Evolutionary conservation across 192 early-diverging fungal species (phyloP).

Genomic region (Spizellomyces punctatus): DNA sequence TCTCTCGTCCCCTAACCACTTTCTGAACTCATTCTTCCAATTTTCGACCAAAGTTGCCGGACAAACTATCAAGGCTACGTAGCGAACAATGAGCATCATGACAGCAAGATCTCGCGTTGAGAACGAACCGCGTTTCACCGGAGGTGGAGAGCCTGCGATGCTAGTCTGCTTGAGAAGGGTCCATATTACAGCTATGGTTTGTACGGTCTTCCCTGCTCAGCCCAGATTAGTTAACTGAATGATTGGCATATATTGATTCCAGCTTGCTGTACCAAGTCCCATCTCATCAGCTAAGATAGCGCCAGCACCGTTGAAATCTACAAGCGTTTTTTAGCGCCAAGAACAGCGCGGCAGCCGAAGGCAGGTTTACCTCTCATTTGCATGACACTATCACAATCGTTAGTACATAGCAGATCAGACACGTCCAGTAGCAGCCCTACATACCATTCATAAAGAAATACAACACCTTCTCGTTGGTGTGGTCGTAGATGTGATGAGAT

Average conservation of each 20-base stretch:
- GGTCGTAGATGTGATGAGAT: constrained; percentile 39
- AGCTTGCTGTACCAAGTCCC: constrained; percentile 24
- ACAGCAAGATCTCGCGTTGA: neutral
- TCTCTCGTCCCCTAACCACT: constrained; percentile 58
- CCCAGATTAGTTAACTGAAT: too few relatives aligned
- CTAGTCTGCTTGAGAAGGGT: constrained; percentile 44
- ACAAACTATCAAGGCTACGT: constrained; percentile 48
- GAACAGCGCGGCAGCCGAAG: too few relatives aligned
- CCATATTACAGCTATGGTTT: constrained; percentile 52
- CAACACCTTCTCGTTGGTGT: constrained; percentile 54
- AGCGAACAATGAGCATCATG: neutral
- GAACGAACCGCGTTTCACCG: constrained; percentile 22
- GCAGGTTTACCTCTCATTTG: constrained; percentile 37
- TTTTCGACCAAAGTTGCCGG: constrained; percentile 51
- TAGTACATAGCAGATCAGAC: neutral
- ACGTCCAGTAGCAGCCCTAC: neutral
- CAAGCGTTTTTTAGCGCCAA: neutral
- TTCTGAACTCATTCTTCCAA: constrained; percentile 60
- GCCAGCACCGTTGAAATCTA: constrained; percentile 48
- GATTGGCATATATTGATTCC: too few relatives aligned
- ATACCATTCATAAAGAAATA: constrained; percentile 53
- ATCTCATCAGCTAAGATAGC: constrained; percentile 60
- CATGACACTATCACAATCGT: constrained; percentile 33
- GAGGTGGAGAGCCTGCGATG: neutral
- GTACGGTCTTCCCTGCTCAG: constrained; percentile 50